phyloP scores from a whole-genome alignment of 179 eudicot species.

The Monotropa hypopitys region DNA sequence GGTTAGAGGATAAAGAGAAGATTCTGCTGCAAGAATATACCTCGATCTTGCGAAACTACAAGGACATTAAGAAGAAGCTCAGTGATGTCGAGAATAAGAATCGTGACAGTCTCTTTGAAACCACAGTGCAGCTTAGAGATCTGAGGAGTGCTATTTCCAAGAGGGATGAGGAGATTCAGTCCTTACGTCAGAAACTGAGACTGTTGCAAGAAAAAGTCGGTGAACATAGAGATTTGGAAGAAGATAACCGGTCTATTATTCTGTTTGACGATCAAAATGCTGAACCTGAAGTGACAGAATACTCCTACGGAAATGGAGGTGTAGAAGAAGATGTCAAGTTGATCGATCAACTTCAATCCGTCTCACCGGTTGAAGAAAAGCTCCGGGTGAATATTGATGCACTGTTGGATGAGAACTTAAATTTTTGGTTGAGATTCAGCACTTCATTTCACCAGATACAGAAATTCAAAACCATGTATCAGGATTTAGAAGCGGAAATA shows the following conservation, averaged over 20 bases:
- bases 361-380: conserved; percentile 58
- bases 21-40: conserved; percentile 55
- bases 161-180: conserved; percentile 57
- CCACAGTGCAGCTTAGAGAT: conserved; percentile 37
- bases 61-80: conserved; percentile 48
- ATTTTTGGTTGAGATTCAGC: conserved; percentile 81
- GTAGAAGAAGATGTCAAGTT: conserved; percentile 17
- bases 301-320: background rate
- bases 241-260: background rate
- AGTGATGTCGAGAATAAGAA: conserved; percentile 45
- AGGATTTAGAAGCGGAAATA: conserved; percentile 53
- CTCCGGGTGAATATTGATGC: conserved; percentile 60
- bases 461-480: conserved; percentile 51
- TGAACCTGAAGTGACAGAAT: conserved; percentile 12
- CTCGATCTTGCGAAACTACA: conserved; percentile 44
- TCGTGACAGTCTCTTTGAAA: conserved; percentile 27
- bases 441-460: conserved; percentile 56
- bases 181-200: conserved; percentile 38
- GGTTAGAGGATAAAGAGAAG: conserved; percentile 60
- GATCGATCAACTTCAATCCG: conserved; percentile 15
- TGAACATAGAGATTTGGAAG: conserved; percentile 20
- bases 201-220: conserved; percentile 29
- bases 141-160: conserved; percentile 32
- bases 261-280: conserved; percentile 3
- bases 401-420: conserved; percentile 66